Evolutionary conservation across 1,139 yeast species (phyloP).

Genomic region (Pichia sp.): DNA sequence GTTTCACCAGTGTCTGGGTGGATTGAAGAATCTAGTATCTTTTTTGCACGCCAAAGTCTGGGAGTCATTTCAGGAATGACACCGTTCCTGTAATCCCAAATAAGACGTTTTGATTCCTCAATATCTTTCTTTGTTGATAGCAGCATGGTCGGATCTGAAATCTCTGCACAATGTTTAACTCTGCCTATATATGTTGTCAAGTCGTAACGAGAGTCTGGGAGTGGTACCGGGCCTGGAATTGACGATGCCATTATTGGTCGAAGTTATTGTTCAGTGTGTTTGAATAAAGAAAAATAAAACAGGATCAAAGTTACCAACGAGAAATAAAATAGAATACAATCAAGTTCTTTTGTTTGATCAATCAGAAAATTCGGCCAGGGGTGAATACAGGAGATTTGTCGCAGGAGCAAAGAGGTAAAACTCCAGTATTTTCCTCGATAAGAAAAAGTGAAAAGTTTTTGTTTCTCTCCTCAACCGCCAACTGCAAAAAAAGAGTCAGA

Average conservation of each 20-base stretch:
- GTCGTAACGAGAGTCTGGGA: constrained; percentile 79
- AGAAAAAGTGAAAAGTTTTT: neutral
- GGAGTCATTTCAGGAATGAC: constrained; percentile 61
- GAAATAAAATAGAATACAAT: too few species aligned
- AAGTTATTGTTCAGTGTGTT: too few species aligned
- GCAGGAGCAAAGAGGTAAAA: too few species aligned
- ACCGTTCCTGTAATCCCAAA: constrained; percentile 74
- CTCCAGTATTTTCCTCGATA: neutral
- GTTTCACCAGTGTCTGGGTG: constrained; percentile 97
- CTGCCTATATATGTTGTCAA: constrained; percentile 85
- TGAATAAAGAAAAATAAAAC: too few species aligned
- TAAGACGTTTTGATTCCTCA: constrained; percentile 55
- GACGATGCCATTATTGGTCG: constrained; percentile 69
- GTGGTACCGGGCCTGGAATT: constrained; percentile 70
- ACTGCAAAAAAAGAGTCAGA: neutral
- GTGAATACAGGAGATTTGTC: too few species aligned
- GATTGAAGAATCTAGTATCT: constrained; percentile 76
- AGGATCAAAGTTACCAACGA: too few species aligned
- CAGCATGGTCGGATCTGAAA: constrained; percentile 89
- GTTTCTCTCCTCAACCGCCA: neutral
- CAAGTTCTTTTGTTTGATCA: too few species aligned
- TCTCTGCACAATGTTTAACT: constrained; percentile 88
- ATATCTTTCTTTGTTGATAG: constrained; percentile 66
- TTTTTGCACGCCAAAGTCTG: constrained; percentile 85
- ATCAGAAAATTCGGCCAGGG: too few species aligned